Evolutionary conservation across 2,329 filamentous ascomycete species (phyloP), one percentile per base, ranked within the genome.

Genomic region (Bipolaris sorokiniana): DNA sequence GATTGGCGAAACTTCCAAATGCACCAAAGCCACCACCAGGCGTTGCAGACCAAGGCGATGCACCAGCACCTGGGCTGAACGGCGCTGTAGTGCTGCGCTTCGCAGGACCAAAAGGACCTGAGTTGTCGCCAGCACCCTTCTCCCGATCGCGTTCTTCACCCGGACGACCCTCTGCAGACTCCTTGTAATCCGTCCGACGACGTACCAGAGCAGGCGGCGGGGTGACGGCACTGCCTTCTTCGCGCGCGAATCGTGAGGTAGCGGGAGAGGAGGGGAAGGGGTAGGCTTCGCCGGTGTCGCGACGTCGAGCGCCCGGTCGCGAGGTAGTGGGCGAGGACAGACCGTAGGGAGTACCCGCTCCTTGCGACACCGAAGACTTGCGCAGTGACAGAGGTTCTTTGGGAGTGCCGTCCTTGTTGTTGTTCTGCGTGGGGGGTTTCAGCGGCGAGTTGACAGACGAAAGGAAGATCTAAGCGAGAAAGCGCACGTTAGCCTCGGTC

Each of bases 361-460:
- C 86, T 62, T 91, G 88, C 18, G 93, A 95, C 47, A 97, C 78
- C 0, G 93, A 97, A 15, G 88, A 83, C 79, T 97, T 97, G 55
- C 94, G 90, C 47, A 89, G 85, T 53, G 90, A 88, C 10, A 83
- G 70, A 10, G 82, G 82, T 47, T 74, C 84, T 75, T 77, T 84
- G 76, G 75, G 84, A 74, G 75, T 83, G 58, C 76, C 83, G 76
- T 79, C 87, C 80, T 91, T 94, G 68, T 81, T 83, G 22, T 80
- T 76, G 59, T 81, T 85, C 70, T 91, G 89, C 31, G 87, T 86
- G 18, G 91, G 90, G 7, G 91, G 90, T 78, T 98, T 98, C 66
- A 97, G 82, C 33, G 92, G 90, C 34, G 95, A 97, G 76, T 98
- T 99, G 73, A 99, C 92, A 63, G 96, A 95, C 48, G 85, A 86